These are phyloP conservation scores for Hyaloperonospora brassicae DNA, from an alignment of 352 stramenopile genomes.

Conservation along the genomic window DNA sequence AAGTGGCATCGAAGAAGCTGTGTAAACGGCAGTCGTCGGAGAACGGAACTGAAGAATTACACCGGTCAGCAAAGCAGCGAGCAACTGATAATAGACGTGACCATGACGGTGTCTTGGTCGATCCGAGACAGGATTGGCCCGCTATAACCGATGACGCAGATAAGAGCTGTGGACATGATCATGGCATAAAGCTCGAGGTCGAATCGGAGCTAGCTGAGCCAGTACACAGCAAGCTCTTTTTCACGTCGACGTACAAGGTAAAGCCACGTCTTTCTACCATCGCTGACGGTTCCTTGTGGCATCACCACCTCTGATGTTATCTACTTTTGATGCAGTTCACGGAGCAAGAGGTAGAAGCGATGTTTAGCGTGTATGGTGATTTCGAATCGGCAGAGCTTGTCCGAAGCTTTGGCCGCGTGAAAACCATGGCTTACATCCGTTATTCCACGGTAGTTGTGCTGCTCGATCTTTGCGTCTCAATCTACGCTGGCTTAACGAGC, in stretches of 20 bases:
- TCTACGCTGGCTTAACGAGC: neutral
- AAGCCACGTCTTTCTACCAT: neutral
- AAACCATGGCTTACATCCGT: conserved; percentile 79
- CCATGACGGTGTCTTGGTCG: conserved; percentile 6
- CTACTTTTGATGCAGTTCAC: conserved; percentile 43
- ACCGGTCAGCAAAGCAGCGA: conserved; percentile 37
- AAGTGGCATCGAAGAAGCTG: conserved; percentile 33
- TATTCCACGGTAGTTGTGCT: conserved; percentile 46
- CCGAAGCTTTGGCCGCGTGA: conserved; percentile 70
- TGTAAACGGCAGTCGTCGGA: conserved; percentile 47
- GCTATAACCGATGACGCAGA: conserved; percentile 5
- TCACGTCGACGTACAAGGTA: conserved; percentile 62
- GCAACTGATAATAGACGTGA: conserved; percentile 21
- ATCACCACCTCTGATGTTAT: neutral
- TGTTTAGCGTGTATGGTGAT: conserved; percentile 75
- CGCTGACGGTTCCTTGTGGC: neutral
- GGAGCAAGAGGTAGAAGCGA: conserved; percentile 65
- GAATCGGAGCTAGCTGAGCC: conserved; percentile 13
- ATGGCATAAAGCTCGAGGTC: conserved; percentile 15
- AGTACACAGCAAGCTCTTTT: conserved; percentile 46
- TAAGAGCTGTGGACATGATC: conserved; percentile 13
- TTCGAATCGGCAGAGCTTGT: conserved; percentile 61
- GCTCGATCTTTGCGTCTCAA: conserved; percentile 1
- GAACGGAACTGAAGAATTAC: conserved; percentile 25
- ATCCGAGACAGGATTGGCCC: conserved; percentile 5